Evolutionary conservation across 306 rosid genomes (phyloP).

Genomic region (Citrullus mucosospermus): DNA sequence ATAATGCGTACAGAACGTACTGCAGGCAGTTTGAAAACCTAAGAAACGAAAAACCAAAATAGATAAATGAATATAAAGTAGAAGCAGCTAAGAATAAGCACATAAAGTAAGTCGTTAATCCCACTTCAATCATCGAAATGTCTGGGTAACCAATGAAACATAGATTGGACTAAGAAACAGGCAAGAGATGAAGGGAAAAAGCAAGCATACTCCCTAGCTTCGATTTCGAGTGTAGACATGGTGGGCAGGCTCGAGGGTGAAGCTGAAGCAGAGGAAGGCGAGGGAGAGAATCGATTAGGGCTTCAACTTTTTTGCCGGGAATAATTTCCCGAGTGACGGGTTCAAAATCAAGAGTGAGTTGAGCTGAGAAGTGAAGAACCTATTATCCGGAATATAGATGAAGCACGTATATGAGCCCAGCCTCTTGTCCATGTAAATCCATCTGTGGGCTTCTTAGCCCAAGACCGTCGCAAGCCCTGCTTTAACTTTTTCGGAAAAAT

Average conservation of each 20-base stretch:
- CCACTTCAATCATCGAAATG: neutral
- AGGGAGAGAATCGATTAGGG: neutral
- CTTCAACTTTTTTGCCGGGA: slow-evolving; percentile 1
- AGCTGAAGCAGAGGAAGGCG: neutral
- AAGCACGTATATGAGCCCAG: neutral
- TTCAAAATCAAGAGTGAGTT: neutral
- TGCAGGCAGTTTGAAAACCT: neutral
- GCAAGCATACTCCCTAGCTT: slow-evolving; percentile 82
- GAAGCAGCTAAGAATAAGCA: neutral
- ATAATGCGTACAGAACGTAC: neutral
- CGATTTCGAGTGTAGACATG: slow-evolving; percentile 95
- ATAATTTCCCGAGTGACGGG: neutral
- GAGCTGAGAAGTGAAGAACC: neutral
- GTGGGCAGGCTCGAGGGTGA: neutral
- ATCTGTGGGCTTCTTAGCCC: neutral
- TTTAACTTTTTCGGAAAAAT: neutral
- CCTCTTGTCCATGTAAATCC: neutral
- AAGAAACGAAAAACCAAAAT: neutral
- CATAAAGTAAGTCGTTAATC: neutral
- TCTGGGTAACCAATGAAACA: neutral
- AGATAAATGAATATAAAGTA: neutral
- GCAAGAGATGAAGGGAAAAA: neutral
- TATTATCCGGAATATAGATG: neutral
- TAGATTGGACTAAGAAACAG: neutral
- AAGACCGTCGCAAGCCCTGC: neutral